Evolutionary conservation across 2,329 filamentous ascomycete genomes (phyloP), one percentile per base, ranked within the genome.

Genomic region (Pyricularia sp.): DNA sequence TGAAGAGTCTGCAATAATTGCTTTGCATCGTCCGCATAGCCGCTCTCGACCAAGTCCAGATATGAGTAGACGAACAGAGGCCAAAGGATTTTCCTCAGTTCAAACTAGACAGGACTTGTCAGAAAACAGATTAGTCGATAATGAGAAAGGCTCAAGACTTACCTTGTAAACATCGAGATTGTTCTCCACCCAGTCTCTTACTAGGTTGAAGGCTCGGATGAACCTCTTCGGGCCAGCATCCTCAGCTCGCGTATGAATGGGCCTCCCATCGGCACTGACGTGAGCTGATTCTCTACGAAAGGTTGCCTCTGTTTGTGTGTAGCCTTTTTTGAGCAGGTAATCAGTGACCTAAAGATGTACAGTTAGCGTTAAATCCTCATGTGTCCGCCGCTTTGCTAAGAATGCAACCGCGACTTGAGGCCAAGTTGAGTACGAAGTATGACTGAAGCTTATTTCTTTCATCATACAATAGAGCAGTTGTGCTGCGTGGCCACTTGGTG

Each of bases 131-230:
- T 57, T 24, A 3, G 10, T 62, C 12, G 60, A 24, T 22, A n/a
- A 49, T 26, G 12, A 24, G n/a, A 24, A 6, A 33, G 26, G 44
- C 5, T 22, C 0, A 61, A 35, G 33, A 66, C 77, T 70, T 75
- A 88, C 90, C 81, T 96, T 96, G 83, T 97, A 97, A 31, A 97
- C 83, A 68, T 97, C 93, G 28, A 99, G 81, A 66, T 91, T 93
- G 70, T 93, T 92, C 69, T 97, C 92, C 61, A 96, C 88, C 89
- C 93, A 99, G 68, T 85, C 84, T 68, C 84, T 87, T 57, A 96
- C 78, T 57, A 93, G 77, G 65, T 84, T 84, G 80, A 83, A 97
- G 0, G 90, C 88, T 68, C 85, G 87, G 55, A 84, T 78, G 72
- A 93, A 97, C 74, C 90, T 94, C 64, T 87, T 85, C 8, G 89